A percentile compares a stretch with the other conserved stretches of the same genome.
phyloP scores from a whole-genome alignment of 192 early-diverging fungal genomes.

The Coemansia sp. region DNA sequence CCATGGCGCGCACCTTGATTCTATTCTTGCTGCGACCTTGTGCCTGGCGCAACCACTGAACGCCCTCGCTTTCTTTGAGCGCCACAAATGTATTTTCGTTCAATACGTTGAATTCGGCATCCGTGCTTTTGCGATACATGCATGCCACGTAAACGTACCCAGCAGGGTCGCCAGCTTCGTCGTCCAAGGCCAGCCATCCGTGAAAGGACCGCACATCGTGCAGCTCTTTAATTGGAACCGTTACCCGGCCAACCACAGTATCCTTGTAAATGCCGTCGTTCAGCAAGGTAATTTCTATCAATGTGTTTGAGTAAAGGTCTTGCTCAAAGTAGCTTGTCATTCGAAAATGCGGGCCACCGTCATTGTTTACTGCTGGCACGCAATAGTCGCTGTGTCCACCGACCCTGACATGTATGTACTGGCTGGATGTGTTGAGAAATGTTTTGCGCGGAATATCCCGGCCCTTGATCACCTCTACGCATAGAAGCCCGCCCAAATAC shows the following conservation, averaged over 20 bases:
- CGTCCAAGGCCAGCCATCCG: conserved; percentile 25
- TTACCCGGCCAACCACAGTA: conserved; percentile 19
- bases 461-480: conserved; percentile 23
- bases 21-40: conserved; percentile 11
- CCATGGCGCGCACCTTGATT: not conserved
- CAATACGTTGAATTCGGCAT: conserved; percentile 9
- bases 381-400: conserved; percentile 5
- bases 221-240: conserved; percentile 29
- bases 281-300: conserved; percentile 24
- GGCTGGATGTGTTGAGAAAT: not conserved
- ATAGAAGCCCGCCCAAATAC: conserved; percentile 2
- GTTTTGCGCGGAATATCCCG: conserved; percentile 9
- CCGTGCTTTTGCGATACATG: not conserved
- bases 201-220: conserved; percentile 28
- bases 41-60: conserved; percentile 6
- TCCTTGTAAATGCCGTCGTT: conserved; percentile 25
- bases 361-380: conserved; percentile 10
- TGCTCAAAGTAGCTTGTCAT: conserved; percentile 22
- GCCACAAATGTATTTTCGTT: not conserved
- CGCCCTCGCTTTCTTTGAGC: not conserved
- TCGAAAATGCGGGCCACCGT: conserved; percentile 19
- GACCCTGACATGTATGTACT: conserved; percentile 23
- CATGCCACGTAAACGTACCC: conserved; percentile 27
- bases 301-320: conserved; percentile 11
- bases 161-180: conserved; percentile 7